Evolutionary conservation across 495 filamentous ascomycete genomes (phyloP).

Genomic region (Articulospora tetracladia): DNA sequence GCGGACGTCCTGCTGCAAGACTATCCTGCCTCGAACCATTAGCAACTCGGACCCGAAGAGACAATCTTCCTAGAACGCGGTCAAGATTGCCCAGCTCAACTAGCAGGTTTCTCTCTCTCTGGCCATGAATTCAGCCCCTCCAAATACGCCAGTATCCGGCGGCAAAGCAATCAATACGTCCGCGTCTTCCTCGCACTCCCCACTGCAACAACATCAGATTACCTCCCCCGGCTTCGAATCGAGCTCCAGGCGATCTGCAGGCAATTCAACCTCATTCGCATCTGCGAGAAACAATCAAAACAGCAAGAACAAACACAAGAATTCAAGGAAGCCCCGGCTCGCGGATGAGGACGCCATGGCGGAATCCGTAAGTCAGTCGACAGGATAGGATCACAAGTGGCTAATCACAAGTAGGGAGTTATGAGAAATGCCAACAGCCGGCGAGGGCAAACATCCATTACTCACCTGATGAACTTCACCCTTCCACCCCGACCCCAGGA

Average conservation of each 20-base stretch:
- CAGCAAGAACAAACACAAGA: slow-evolving; percentile 68
- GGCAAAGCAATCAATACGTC: slow-evolving; percentile 24
- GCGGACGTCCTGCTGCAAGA: neutral
- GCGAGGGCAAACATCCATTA: slow-evolving; percentile 93
- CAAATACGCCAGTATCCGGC: slow-evolving; percentile 21
- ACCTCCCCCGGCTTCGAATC: slow-evolving; percentile 45
- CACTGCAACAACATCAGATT: slow-evolving; percentile 24
- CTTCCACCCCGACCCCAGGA: slow-evolving; percentile 70
- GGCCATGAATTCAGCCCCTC: slow-evolving; percentile 26
- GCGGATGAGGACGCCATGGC: slow-evolving; percentile 75
- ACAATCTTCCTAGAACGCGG: neutral
- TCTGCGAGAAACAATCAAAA: slow-evolving; percentile 69
- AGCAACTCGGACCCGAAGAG: neutral
- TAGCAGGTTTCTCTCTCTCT: neutral
- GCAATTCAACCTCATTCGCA: slow-evolving; percentile 51
- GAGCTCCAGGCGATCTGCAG: slow-evolving; percentile 57
- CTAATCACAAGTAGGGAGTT: slow-evolving; percentile 48
- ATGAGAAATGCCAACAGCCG: slow-evolving; percentile 81
- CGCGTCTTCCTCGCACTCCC: slow-evolving; percentile 17
- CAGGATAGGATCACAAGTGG: neutral
- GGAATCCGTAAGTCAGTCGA: slow-evolving; percentile 56
- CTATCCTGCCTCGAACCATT: neutral
- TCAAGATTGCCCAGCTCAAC: neutral
- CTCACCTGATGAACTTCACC: slow-evolving; percentile 90
- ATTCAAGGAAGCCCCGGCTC: slow-evolving; percentile 43